Evolutionary conservation across 495 filamentous ascomycete genomes (phyloP), one percentile per base, ranked within the genome.

Genomic region (Penicillium soppii): DNA sequence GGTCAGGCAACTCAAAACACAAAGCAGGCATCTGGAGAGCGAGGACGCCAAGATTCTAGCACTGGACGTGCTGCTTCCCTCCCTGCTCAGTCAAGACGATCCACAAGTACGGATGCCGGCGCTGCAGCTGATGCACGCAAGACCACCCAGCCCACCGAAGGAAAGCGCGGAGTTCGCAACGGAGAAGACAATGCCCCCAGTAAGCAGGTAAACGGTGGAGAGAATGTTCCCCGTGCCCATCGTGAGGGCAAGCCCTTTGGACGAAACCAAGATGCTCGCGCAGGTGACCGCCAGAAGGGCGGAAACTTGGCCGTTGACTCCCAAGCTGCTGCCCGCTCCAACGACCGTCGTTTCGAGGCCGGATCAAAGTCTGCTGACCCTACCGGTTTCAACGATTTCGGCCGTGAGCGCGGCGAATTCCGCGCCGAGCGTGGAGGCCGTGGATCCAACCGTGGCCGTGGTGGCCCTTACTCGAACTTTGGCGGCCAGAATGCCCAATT

Each of bases 391-490:
- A 63, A 62, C 22, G 72, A 76, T 1, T 68, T 71, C 53, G 52
- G 61, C 61, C 68, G 66, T 22, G 80, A 82, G 48, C 67, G 78
- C 36, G 63, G 60, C 29, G 78, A 82, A 36, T 66, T 70, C 41
- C 76, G 79, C 41, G 52, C 71, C 38, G 79, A 82, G 23, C 75
- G 67, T 35, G 56, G 80, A 52, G 75, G 77, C 43, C 77, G 82
- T 43, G 76, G 78, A 47, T 71, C 74, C 25, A 79, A 76, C 59
- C 79, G 82, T 43, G 79, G 79, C 38, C 68, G 81, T 43, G 78
- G 81, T 25, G 65, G 67, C 25, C 69, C 51, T 22, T 66, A 74
- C 63, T 53, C 65, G 17, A 64, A 66, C 43, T 67, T 72, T 61
- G 55, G 54, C 54, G 62, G 63, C 43, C 74, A 76, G 54, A 67